Conservation (phyloP, 257 asterid species). For the Solanum lignicaule region DNA sequence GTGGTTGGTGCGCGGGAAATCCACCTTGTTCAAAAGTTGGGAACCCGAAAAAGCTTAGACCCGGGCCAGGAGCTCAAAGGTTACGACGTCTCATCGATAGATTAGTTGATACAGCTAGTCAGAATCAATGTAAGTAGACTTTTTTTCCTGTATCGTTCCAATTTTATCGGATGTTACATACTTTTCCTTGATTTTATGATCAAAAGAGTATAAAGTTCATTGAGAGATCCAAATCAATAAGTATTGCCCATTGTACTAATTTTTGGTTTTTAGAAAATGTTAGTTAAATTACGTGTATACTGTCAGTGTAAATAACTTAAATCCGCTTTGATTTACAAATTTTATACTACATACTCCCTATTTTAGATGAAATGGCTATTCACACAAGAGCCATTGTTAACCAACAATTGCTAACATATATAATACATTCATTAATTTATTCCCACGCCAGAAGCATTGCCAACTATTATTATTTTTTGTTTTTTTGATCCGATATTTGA, state of each 20-base stretch:
- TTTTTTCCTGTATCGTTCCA: neutral
- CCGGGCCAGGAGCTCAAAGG: conserved; percentile 15
- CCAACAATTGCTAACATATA: neutral
- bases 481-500: neutral
- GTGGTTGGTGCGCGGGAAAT: conserved; percentile 19
- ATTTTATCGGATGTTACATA: neutral
- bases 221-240: neutral
- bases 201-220: neutral
- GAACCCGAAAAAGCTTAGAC: conserved; percentile 2
- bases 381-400: neutral
- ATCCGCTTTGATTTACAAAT: neutral
- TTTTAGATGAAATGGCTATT: neutral
- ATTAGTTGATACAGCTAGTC: neutral
- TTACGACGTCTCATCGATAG: conserved; percentile 9
- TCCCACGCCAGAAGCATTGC: neutral
- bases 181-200: neutral
- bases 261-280: neutral
- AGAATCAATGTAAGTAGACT: conserved; percentile 9
- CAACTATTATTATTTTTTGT: neutral
- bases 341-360: neutral
- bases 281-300: neutral
- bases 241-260: neutral
- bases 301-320: neutral
- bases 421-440: neutral
- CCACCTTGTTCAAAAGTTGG: conserved; percentile 14